Percentiles rank a stretch among this genome's conserved stretches.
Evolutionary conservation across 345 rosid genomes (phyloP).

Genomic region (Euclidium syriacum): DNA sequence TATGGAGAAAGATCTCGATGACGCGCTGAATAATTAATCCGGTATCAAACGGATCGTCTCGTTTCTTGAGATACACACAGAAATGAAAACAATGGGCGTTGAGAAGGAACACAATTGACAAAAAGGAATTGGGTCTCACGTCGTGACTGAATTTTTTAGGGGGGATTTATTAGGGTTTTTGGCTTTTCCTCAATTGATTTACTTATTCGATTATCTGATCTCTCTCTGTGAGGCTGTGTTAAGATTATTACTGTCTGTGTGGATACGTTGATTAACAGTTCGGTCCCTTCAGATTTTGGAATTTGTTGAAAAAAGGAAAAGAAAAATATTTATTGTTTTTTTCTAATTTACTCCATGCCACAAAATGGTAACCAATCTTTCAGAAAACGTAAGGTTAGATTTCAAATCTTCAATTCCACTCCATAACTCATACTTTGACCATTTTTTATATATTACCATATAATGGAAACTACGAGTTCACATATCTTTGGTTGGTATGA

Average conservation of each 20-base stretch:
- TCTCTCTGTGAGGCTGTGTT: constrained; percentile 13
- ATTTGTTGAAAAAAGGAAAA: background rate
- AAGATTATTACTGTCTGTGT: background rate
- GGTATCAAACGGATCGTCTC: background rate
- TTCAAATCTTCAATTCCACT: constrained; percentile 18
- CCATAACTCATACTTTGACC: constrained; percentile 13
- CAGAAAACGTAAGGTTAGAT: constrained; percentile 24
- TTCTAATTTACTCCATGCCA: constrained; percentile 10
- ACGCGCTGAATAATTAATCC: background rate
- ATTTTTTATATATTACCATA: background rate
- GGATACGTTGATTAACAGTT: constrained; percentile 3
- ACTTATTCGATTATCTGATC: constrained; percentile 11
- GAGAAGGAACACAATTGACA: constrained; percentile 18
- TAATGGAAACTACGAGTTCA: background rate
- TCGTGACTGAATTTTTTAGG: constrained; percentile 21
- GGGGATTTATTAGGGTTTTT: constrained; percentile 36
- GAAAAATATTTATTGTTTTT: background rate
- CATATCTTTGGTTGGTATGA: background rate
- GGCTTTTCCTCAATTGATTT: constrained; percentile 8
- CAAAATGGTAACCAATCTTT: constrained; percentile 29
- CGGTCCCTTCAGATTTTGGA: background rate
- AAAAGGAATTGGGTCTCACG: constrained; percentile 29
- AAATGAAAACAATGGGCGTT: background rate
- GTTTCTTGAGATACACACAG: background rate
- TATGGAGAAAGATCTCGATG: constrained; percentile 6